Evolutionary conservation across 352 stramenopile genomes (phyloP).

Genomic region (Globisporangium polare): DNA sequence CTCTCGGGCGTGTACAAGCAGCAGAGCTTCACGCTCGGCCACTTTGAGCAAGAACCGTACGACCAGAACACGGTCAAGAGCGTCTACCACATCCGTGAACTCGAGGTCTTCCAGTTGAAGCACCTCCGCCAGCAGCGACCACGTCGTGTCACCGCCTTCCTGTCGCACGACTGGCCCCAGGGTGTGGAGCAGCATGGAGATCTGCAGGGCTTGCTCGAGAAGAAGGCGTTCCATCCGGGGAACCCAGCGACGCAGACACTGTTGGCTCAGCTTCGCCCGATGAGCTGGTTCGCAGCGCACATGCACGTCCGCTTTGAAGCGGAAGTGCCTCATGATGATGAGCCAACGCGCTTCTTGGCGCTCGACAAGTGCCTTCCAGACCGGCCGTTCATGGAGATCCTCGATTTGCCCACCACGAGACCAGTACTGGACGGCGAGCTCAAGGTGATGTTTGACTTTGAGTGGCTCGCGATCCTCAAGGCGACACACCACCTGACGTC

Average conservation of each 20-base stretch:
- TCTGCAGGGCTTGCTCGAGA: slow-evolving; percentile 49
- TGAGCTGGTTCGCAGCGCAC: slow-evolving; percentile 92
- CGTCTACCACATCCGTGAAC: slow-evolving; percentile 88
- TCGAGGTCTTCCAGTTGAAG: slow-evolving; percentile 79
- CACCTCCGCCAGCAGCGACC: slow-evolving; percentile 17
- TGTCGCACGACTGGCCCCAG: slow-evolving; percentile 94
- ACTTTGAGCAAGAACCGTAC: slow-evolving; percentile 52
- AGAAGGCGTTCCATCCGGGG: slow-evolving; percentile 64
- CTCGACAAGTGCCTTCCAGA: slow-evolving; percentile 92
- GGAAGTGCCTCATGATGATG: slow-evolving; percentile 45
- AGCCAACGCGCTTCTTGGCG: slow-evolving; percentile 88
- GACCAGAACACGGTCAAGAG: slow-evolving; percentile 45
- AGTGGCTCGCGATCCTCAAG: slow-evolving; percentile 83
- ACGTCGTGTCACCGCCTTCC: slow-evolving; percentile 73
- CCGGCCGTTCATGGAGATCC: slow-evolving; percentile 84
- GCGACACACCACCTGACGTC: slow-evolving; percentile 64
- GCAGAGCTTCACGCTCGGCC: slow-evolving; percentile 60
- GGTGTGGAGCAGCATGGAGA: slow-evolving; percentile 89
- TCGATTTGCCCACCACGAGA: slow-evolving; percentile 31
- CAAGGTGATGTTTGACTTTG: slow-evolving; percentile 66
- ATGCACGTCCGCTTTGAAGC: slow-evolving; percentile 94
- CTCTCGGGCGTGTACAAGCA: slow-evolving; percentile 93
- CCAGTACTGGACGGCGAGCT: slow-evolving; percentile 9
- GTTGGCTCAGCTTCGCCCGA: slow-evolving; percentile 73
- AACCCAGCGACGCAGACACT: slow-evolving; percentile 75